These are phyloP conservation scores for Ophiosphaerella korrae DNA, from an alignment of 2,329 filamentous ascomycete species.

Conservation along the genomic window DNA sequence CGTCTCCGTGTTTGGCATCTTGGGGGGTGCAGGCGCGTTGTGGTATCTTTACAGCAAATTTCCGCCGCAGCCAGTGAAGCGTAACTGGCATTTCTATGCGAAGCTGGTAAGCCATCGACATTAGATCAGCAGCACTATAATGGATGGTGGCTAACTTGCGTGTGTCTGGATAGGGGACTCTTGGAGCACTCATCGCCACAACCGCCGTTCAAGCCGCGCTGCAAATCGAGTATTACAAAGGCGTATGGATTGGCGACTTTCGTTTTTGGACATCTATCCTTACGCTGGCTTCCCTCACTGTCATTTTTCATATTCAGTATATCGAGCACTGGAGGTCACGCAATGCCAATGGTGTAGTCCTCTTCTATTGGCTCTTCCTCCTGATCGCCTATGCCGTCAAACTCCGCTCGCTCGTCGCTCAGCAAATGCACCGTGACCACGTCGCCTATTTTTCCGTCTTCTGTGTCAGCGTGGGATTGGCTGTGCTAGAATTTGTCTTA, in stretches of 20 bases:
- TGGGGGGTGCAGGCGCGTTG: constrained; percentile 76
- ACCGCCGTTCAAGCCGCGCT: constrained; percentile 74
- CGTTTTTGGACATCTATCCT: constrained; percentile 80
- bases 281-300: constrained; percentile 71
- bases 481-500: constrained; percentile 71
- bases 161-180: constrained; percentile 57
- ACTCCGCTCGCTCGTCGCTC: constrained; percentile 81
- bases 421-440: constrained; percentile 69
- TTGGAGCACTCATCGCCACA: constrained; percentile 70
- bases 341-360: constrained; percentile 82
- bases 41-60: constrained; percentile 79
- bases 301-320: constrained; percentile 83
- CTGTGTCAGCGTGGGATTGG: constrained; percentile 72
- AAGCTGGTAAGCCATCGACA: constrained; percentile 70
- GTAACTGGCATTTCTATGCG: constrained; percentile 90
- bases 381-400: constrained; percentile 80
- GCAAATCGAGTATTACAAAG: constrained; percentile 72
- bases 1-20: constrained; percentile 78
- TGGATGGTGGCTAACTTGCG: constrained; percentile 9
- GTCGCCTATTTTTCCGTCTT: constrained; percentile 80
- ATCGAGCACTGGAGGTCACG: constrained; percentile 82
- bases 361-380: constrained; percentile 92
- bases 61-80: constrained; percentile 68
- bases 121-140: neutral
- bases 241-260: constrained; percentile 79